Base-by-base conservation (phyloP, 306 rosid genomes). In the Astragalus membranaceus region DNA sequence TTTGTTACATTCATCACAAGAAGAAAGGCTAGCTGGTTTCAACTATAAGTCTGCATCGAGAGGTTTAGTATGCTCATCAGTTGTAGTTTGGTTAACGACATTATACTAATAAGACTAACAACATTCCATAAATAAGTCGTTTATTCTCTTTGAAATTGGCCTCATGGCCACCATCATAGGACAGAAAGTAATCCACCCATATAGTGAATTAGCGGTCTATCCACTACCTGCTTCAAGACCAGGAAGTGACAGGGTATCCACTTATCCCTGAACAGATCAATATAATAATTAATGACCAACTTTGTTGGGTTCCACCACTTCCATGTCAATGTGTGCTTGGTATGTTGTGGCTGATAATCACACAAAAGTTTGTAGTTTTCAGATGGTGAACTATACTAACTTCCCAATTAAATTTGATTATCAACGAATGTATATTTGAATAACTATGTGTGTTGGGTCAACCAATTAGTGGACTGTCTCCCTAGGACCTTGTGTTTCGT, bases 241-340 rank as follows among this genome's bases (percentile, higher is more conserved):
- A 33, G 58, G 66, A 56, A 64, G 23, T 48, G 46, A 56, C n/a
- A 5, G 48, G 63, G 20, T 29, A 16, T 64, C 46, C 55, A 42
- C 66, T 26, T 46, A 68, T 59, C 39, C 68, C 10, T 35, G 4
- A 5, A 49, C n/a, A 30, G 5, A 10, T 13, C 42, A 13, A 57
- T 60, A 59, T 42, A 60, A 75, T 46, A 69, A 48, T 15, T 3
- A 64, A 43, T 29, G 36, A 17, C 30, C 5, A 56, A 4, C 39
- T 64, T 81, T 72, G 63, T 71, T 58, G 74, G 67, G 65, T 72
- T 58, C 64, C 66, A 76, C 59, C n/a, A n/a, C n/a, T n/a, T n/a
- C n/a, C n/a, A n/a, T n/a, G n/a, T 2, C 8, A 1, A 6, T 35
- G 68, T 59, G 74, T 59, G 62, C 1, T 35, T 4, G 15, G 59